A percentile compares a stretch with the other conserved stretches of the same genome.
phyloP scores from a whole-genome alignment of 2,329 filamentous ascomycete species.

The Xylaria sp. region DNA sequence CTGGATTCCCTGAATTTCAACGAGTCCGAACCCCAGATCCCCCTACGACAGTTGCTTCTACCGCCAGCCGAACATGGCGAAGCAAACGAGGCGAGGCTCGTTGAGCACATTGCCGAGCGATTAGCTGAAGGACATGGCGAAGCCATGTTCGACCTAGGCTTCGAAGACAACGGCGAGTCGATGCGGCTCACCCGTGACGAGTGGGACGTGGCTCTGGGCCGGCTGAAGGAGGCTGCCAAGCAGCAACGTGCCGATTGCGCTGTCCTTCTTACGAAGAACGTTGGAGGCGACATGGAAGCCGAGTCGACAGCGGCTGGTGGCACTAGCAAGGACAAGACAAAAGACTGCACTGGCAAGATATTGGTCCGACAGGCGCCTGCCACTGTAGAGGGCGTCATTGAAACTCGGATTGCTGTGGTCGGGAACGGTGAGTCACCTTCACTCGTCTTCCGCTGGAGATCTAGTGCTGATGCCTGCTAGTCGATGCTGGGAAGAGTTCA shows the following conservation, averaged over 20 bases:
- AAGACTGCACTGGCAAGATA: conserved; percentile 82
- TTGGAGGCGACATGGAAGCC: conserved; percentile 80
- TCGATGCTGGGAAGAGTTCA: conserved; percentile 97
- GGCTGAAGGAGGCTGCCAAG: conserved; percentile 73
- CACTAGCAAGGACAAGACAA: conserved; percentile 69
- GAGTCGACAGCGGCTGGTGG: conserved; percentile 56
- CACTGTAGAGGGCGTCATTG: conserved; percentile 86
- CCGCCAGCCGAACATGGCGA: conserved; percentile 63
- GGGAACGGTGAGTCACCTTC: conserved; percentile 75
- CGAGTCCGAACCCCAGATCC: conserved; percentile 74
- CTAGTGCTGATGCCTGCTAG: conserved; percentile 52
- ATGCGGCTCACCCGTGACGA: conserved; percentile 80
- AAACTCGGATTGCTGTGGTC: conserved; percentile 95
- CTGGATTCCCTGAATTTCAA: conserved; percentile 80
- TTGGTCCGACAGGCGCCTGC: conserved; percentile 80
- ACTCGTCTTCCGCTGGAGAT: conserved; percentile 19
- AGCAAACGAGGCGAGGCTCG: conserved; percentile 70
- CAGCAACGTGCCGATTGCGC: conserved; percentile 77
- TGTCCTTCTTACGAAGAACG: conserved; percentile 88
- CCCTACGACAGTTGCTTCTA: conserved; percentile 81
- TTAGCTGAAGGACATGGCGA: conserved; percentile 88
- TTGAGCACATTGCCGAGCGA: conserved; percentile 72
- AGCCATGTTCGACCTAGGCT: conserved; percentile 88
- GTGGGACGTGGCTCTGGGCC: conserved; percentile 77
- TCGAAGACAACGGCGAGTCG: conserved; percentile 87